A percentile compares a stretch with the other conserved stretches of the same genome.
Conservation (phyloP, 345 rosid genomes). For the Triadica sebifera region DNA sequence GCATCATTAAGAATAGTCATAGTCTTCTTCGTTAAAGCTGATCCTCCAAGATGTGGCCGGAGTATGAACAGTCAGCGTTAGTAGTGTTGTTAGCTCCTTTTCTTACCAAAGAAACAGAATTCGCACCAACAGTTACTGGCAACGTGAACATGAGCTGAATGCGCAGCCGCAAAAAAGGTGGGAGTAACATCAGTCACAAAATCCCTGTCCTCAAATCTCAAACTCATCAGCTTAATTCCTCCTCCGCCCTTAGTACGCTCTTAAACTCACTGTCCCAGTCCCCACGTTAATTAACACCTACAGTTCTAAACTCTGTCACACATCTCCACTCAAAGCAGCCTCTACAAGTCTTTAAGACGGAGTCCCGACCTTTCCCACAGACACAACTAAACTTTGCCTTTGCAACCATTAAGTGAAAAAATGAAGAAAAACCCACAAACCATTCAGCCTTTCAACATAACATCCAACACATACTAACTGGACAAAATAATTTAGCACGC, state of each 20-base stretch:
- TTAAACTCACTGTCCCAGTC: constrained; percentile 35
- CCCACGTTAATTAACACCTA: constrained; percentile 38
- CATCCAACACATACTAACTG: neutral
- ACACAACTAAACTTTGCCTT: too few relatives aligned
- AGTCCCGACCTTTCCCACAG: too few relatives aligned
- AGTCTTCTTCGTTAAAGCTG: too few relatives aligned
- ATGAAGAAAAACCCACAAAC: too few relatives aligned
- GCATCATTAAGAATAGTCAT: too few relatives aligned
- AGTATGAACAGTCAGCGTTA: too few relatives aligned
- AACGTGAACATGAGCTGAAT: constrained; percentile 31
- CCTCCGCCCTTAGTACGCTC: constrained; percentile 32
- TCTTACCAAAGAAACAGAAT: neutral
- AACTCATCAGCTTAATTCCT: constrained; percentile 39
- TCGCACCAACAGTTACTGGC: constrained; percentile 36
- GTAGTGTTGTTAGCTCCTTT: too few relatives aligned
- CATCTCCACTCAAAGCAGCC: constrained; percentile 35
- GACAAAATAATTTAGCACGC: neutral
- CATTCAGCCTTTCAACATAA: too few relatives aligned
- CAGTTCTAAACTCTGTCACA: constrained; percentile 2
- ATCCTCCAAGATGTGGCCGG: too few relatives aligned
- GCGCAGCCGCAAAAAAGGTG: constrained; percentile 37
- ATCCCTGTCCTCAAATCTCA: constrained; percentile 30
- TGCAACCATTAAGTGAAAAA: too few relatives aligned
- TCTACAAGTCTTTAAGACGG: constrained; percentile 29
- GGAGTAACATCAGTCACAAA: constrained; percentile 44